Conservation (phyloP, 2,329 filamentous ascomycete genomes). For the Dryadomyces quercus-mongolicae region DNA sequence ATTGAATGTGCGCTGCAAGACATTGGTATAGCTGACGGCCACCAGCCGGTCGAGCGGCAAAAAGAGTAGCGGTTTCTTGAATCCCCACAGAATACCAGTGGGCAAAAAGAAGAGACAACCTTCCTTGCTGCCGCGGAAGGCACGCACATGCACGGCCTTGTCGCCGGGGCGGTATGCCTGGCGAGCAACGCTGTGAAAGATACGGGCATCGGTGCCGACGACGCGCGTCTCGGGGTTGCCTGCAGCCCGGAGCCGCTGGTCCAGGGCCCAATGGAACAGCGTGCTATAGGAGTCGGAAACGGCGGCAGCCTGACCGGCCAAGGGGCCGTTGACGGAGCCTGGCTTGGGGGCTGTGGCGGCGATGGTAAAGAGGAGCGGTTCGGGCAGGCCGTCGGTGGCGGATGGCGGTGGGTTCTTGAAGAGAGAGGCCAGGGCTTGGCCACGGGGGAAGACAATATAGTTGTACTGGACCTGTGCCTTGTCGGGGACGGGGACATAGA, state of each 20-base stretch:
- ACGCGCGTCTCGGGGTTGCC: constrained; percentile 32
- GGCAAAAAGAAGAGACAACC: constrained; percentile 56
- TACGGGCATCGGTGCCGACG: constrained; percentile 37
- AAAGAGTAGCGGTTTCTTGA: constrained; percentile 57
- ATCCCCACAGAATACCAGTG: constrained; percentile 56
- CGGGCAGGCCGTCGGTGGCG: constrained; percentile 23
- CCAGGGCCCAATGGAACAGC: constrained; percentile 50
- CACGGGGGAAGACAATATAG: constrained; percentile 49
- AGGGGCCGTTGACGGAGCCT: constrained; percentile 39
- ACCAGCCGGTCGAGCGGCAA: constrained; percentile 48
- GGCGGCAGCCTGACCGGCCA: constrained; percentile 33
- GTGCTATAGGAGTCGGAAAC: constrained; percentile 47
- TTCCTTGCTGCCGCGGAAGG: constrained; percentile 56
- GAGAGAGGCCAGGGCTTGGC: constrained; percentile 32
- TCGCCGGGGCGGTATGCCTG: constrained; percentile 49
- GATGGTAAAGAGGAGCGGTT: constrained; percentile 55
- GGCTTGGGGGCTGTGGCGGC: constrained; percentile 48
- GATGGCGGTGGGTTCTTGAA: constrained; percentile 23
- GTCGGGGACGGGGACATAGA: constrained; percentile 53
- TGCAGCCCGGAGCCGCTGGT: constrained; percentile 32
- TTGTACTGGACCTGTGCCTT: constrained; percentile 55
- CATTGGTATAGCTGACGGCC: constrained; percentile 54
- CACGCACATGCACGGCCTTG: constrained; percentile 52
- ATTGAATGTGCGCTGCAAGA: constrained; percentile 58
- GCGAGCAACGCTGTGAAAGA: constrained; percentile 44